These are phyloP conservation scores for Taxillus chinensis DNA, from an alignment of 164 flowering plant genomes.

Conservation along the genomic window DNA sequence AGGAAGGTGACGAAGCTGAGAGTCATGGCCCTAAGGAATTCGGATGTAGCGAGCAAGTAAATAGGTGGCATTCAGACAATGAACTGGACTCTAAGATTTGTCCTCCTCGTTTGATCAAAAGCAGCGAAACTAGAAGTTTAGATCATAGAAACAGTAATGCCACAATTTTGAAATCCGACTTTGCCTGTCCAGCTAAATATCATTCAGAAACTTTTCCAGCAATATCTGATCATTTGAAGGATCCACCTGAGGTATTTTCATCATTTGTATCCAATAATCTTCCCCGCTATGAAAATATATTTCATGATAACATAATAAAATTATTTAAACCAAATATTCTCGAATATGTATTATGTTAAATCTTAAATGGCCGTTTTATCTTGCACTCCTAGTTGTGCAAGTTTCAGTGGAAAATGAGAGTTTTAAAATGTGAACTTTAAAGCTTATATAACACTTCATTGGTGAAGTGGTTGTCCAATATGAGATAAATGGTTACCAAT, in stretches of 20 bases:
- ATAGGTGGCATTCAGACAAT: constrained; percentile 5
- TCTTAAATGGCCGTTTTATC: no score
- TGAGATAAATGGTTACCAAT: no score
- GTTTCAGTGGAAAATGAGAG: no score
- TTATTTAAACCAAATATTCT: no score
- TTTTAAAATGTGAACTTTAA: no score
- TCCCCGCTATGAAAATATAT: no score
- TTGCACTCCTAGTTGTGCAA: no score
- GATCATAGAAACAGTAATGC: constrained; percentile 20
- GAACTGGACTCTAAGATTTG: not conserved
- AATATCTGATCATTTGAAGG: constrained; percentile 30
- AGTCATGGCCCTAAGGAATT: not conserved
- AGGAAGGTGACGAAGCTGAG: constrained; percentile 1
- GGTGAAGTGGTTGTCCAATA: no score
- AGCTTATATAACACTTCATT: no score
- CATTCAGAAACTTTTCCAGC: constrained; percentile 16
- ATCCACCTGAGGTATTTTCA: constrained; percentile 44
- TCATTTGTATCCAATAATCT: no score
- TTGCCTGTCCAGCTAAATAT: constrained; percentile 12
- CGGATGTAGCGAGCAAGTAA: not conserved
- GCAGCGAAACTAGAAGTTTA: constrained; percentile 19
- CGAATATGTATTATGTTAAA: no score
- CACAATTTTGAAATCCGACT: constrained; percentile 15
- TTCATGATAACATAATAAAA: no score
- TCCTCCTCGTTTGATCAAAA: constrained; percentile 33